phyloP scores from a whole-genome alignment of 2,329 filamentous ascomycete genomes.

The Aspergillus caelatus region DNA sequence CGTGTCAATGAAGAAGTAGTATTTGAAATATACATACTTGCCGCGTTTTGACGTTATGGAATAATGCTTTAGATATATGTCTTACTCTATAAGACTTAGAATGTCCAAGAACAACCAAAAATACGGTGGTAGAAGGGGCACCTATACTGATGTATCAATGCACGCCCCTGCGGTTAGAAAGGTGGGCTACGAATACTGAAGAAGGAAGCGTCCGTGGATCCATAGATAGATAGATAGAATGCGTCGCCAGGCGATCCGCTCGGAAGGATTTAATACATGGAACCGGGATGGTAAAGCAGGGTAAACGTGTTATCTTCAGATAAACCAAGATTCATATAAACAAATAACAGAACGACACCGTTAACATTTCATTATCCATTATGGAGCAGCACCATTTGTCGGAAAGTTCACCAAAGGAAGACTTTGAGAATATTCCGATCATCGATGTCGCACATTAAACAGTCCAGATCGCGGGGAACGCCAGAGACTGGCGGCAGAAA shows the following conservation, averaged over 20 bases:
- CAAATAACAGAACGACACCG: not conserved
- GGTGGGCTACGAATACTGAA: too few species aligned
- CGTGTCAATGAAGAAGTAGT: not conserved
- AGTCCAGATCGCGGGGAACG: slow-evolving; percentile 39
- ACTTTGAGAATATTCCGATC: slow-evolving; percentile 41
- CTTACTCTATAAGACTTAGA: too few species aligned
- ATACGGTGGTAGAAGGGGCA: not conserved
- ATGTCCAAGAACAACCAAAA: too few species aligned
- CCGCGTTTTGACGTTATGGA: accelerated
- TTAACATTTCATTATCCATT: not conserved
- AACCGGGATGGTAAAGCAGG: not conserved
- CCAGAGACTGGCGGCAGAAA: slow-evolving; percentile 41
- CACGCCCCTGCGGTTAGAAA: too few species aligned
- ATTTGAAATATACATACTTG: not conserved
- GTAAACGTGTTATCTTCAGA: not conserved
- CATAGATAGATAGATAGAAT: not conserved
- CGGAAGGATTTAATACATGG: not conserved
- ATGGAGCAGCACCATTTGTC: not conserved
- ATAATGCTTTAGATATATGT: too few species aligned
- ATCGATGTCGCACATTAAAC: slow-evolving; percentile 49
- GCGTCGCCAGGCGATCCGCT: too few species aligned
- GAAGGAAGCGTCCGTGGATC: not conserved
- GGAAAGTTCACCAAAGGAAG: not conserved
- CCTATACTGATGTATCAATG: not conserved
- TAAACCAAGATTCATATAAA: not conserved